Conservation (phyloP, 2,329 filamentous ascomycete genomes). For the Elsinoe arachidis region DNA sequence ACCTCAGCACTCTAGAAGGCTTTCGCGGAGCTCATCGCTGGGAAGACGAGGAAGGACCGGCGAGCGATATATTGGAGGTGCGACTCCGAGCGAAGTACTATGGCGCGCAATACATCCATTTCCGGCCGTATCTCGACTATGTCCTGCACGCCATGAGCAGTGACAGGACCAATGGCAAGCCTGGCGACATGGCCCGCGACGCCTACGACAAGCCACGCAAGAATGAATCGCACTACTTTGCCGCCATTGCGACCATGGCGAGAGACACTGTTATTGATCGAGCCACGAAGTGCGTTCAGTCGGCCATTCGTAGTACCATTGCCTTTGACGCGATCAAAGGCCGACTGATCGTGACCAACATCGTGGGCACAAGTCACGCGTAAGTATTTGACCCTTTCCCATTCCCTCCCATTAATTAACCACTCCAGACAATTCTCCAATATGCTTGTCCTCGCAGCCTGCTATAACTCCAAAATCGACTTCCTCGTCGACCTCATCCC, state of each 20-base stretch:
- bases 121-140: slow-evolving; percentile 64
- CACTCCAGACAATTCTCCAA: slow-evolving; percentile 83
- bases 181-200: slow-evolving; percentile 24
- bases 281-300: slow-evolving; percentile 51
- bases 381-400: slow-evolving; percentile 47
- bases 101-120: slow-evolving; percentile 82
- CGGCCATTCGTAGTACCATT: slow-evolving; percentile 74
- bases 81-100: slow-evolving; percentile 90
- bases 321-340: slow-evolving; percentile 67
- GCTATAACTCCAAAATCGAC: slow-evolving; percentile 54
- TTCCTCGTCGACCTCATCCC: slow-evolving; percentile 51
- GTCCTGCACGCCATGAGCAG: slow-evolving; percentile 44
- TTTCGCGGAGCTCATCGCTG: slow-evolving; percentile 52
- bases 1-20: slow-evolving; percentile 35
- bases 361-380: slow-evolving; percentile 93
- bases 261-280: slow-evolving; percentile 24
- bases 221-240: slow-evolving; percentile 28
- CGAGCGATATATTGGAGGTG: slow-evolving; percentile 68
- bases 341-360: slow-evolving; percentile 78
- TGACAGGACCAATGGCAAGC: slow-evolving; percentile 17
- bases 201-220: slow-evolving; percentile 23
- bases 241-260: slow-evolving; percentile 25
- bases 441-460: slow-evolving; percentile 78
- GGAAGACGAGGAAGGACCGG: slow-evolving; percentile 60
- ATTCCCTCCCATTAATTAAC: not conserved